Percentiles rank a stretch among this genome's conserved stretches.
Evolutionary conservation across 1,284 basidiomycete genomes (phyloP).

Genomic region (Boletellus deceptivus): DNA sequence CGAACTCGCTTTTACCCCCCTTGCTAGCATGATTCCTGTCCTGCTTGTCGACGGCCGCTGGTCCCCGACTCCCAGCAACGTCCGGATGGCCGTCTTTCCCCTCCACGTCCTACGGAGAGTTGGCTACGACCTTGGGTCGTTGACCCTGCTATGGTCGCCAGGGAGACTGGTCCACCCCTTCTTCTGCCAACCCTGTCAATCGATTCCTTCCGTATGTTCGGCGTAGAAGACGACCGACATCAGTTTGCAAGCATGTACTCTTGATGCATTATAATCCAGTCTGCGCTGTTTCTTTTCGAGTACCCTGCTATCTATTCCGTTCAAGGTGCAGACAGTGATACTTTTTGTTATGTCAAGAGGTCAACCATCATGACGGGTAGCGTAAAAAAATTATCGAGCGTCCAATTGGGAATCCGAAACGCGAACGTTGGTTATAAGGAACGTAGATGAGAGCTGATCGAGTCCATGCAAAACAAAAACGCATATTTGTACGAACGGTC

Average conservation of each 20-base stretch:
- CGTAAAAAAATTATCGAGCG: constrained; percentile 24
- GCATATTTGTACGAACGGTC: constrained; percentile 10
- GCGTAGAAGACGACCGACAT: constrained; percentile 21
- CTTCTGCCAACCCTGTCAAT: constrained; percentile 23
- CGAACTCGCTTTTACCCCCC: constrained; percentile 9
- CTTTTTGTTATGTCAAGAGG: constrained; percentile 13
- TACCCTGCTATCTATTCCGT: constrained; percentile 27
- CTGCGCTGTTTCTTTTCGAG: constrained; percentile 16
- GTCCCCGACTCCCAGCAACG: constrained; percentile 22
- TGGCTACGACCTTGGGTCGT: constrained; percentile 28
- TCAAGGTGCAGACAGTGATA: constrained; percentile 21
- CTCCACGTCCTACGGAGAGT: constrained; percentile 1
- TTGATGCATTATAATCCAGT: constrained; percentile 25
- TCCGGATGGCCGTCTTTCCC: constrained; percentile 5
- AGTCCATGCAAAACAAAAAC: constrained; percentile 28
- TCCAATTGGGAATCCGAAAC: constrained; percentile 19
- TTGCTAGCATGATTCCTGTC: constrained; percentile 58
- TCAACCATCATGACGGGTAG: constrained; percentile 19
- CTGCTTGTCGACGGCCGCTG: constrained; percentile 55
- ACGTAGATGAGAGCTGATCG: constrained; percentile 32
- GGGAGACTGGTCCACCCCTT: constrained; percentile 10
- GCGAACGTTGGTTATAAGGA: constrained; percentile 27
- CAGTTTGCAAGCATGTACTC: constrained; percentile 56
- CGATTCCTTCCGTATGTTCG: constrained; percentile 9
- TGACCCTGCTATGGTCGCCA: constrained; percentile 20